Base-by-base conservation (phyloP, 2,329 filamentous ascomycete species). In the Microsporum audouinii region DNA sequence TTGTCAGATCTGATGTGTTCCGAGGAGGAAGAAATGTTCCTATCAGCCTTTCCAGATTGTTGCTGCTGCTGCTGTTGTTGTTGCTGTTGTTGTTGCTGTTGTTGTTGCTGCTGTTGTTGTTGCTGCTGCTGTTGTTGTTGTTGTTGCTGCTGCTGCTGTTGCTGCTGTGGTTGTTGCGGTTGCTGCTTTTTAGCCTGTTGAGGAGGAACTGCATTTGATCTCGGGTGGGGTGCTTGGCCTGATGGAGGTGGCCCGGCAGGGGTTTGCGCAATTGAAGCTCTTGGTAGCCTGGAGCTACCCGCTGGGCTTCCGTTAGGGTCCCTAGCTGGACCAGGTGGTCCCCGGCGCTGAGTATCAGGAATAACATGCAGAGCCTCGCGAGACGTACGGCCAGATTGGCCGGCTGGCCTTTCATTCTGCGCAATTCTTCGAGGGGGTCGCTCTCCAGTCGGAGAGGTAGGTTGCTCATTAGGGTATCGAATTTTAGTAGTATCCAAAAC, bases 401-500 rank as follows among this genome's bases (percentile, higher is more conserved):
- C 71, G 10, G 71, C 74, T 63, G 71, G 73, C 63, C 75, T 77
- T 23, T 80, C 79, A 29, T 53, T 36, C 8, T 69, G 67, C 29
- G 74, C 79, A 72, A 71, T 67, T 73, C 80, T 70, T 5, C 73
- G 73, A 17, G 73, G 66, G 34, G 71, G 70, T 61, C 75, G 72
- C 55, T 78, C 75, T 6, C 72, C 74, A 14, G 71, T 67, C 59
- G 76, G 78, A 17, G 71, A 70, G 60, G 63, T 63, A 70, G 70
- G 62, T 61, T 75, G 72, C 69, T 96, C 91, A 67, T 89, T 92
- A 1, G 94, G 94, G 73, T 99, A 99, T 65, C 94, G 84, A 67
- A 99, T 99, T 75, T 99, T 99, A 56, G 84, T 87, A 6, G 94
- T 99, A 73, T 99, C 94, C 63, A 99, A 79, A 65, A 96, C 83